These are phyloP conservation scores for Plasmodium gonderi DNA, from an alignment of 169 alveolate genomes.

Conservation along the genomic window DNA sequence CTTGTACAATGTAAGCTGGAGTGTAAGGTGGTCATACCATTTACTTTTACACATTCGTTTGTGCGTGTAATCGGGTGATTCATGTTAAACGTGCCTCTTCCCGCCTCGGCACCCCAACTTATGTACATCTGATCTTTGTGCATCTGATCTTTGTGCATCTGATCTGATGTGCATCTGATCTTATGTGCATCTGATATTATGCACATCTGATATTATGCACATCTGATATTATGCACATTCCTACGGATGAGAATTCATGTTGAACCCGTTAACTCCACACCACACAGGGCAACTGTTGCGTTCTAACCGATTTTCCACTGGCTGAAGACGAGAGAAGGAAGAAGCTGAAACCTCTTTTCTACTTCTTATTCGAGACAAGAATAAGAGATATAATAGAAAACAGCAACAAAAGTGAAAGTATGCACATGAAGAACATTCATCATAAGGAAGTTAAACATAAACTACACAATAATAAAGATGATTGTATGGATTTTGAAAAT, in stretches of 20 bases:
- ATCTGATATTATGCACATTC: no score
- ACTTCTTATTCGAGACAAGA: conserved; percentile 32
- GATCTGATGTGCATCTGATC: no score
- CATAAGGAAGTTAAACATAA: background rate
- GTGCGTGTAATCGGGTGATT: no score
- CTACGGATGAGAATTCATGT: no score
- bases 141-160: no score
- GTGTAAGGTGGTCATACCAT: background rate
- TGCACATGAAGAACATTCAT: background rate
- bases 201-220: no score
- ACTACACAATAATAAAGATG: background rate
- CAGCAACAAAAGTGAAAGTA: background rate
- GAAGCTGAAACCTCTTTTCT: conserved; percentile 8
- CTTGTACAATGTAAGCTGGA: conserved; percentile 20
- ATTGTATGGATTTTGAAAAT: background rate
- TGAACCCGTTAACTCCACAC: no score
- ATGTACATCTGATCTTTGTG: no score
- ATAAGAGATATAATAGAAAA: conserved; percentile 20
- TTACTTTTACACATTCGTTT: no score
- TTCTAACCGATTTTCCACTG: conserved; percentile 22
- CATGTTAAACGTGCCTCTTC: no score
- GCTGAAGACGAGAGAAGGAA: conserved; percentile 52
- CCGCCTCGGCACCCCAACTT: no score
- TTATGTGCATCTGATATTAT: no score
- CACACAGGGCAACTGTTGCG: conserved; percentile 41